Evolutionary conservation across 2,329 filamentous ascomycete species (phyloP).

Genomic region (Pseudogymnoascus sp.): DNA sequence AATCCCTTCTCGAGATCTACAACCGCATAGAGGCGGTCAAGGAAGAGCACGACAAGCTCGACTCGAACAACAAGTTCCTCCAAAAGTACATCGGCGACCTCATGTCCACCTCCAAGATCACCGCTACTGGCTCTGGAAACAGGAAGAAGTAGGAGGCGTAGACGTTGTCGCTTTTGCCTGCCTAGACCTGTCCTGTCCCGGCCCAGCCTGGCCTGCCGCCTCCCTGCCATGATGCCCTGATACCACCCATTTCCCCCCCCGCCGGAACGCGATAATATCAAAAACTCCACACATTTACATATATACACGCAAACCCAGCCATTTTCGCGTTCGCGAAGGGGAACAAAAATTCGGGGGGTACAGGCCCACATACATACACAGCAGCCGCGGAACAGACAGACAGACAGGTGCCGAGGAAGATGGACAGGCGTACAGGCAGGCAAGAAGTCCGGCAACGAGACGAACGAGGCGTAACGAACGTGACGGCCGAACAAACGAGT

Average conservation of each 20-base stretch:
- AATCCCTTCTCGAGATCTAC: constrained; percentile 81
- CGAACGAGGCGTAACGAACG: constrained; percentile 5
- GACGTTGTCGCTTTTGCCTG: not conserved
- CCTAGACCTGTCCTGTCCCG: not conserved
- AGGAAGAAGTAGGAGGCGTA: constrained; percentile 15
- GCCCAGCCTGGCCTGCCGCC: not conserved
- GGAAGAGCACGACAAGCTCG: constrained; percentile 91
- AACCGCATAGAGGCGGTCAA: constrained; percentile 92
- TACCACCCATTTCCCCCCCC: not conserved
- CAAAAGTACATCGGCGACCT: constrained; percentile 97
- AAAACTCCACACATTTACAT: not conserved
- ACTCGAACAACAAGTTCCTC: constrained; percentile 93
- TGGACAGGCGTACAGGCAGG: not conserved
- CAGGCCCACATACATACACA: not conserved
- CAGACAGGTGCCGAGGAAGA: constrained; percentile 6
- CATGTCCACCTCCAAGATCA: constrained; percentile 78
- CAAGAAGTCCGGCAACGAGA: not conserved
- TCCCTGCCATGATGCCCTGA: constrained; percentile 8
- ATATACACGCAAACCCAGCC: not conserved
- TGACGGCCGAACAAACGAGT: not conserved
- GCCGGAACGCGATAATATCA: not conserved
- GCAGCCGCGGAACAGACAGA: constrained; percentile 10
- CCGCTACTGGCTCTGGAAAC: constrained; percentile 36
- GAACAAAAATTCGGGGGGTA: not conserved
- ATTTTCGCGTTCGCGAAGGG: not conserved